phyloP scores from a whole-genome alignment of 495 filamentous ascomycete species.

The Talaromyces adpressus region DNA sequence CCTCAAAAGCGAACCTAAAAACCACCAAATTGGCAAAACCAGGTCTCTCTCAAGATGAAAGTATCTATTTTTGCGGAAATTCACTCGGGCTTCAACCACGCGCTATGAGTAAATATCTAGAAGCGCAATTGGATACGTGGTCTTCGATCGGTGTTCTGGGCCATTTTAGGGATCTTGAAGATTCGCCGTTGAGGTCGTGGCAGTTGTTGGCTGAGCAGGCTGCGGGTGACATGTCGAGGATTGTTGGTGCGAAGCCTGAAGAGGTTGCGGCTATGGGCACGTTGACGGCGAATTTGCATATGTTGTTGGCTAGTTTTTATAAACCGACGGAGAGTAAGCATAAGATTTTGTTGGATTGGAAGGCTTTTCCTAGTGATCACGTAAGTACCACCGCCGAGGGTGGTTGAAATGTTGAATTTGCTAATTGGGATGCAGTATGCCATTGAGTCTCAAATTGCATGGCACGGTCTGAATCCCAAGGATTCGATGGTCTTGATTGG shows the following conservation, averaged over 20 bases:
- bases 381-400: too few relatives aligned
- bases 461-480: slow-evolving; percentile 62
- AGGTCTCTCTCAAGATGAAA: slow-evolving; percentile 37
- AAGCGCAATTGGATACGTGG: slow-evolving; percentile 81
- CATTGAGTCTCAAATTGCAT: slow-evolving; percentile 79
- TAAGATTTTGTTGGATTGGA: slow-evolving; percentile 89
- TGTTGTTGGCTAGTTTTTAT: slow-evolving; percentile 89
- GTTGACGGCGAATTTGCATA: slow-evolving; percentile 83
- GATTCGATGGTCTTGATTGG: slow-evolving; percentile 71
- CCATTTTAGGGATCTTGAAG: slow-evolving; percentile 76
- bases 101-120: slow-evolving; percentile 60
- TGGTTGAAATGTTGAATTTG: too few relatives aligned
- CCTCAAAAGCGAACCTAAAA: slow-evolving; percentile 69
- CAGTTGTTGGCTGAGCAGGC: slow-evolving; percentile 68
- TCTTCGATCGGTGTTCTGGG: slow-evolving; percentile 82
- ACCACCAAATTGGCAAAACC: slow-evolving; percentile 54
- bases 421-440: slow-evolving; percentile 54
- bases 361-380: slow-evolving; percentile 93
- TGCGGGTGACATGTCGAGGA: slow-evolving; percentile 63
- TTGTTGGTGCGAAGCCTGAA: slow-evolving; percentile 69
- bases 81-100: slow-evolving; percentile 89
- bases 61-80: slow-evolving; percentile 89
- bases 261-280: slow-evolving; percentile 95
- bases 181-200: slow-evolving; percentile 71
- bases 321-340: slow-evolving; percentile 62